A percentile compares a stretch with the other conserved stretches of the same genome.
Evolutionary conservation across 495 filamentous ascomycete species (phyloP).

Genomic region (Penicillium parvum): DNA sequence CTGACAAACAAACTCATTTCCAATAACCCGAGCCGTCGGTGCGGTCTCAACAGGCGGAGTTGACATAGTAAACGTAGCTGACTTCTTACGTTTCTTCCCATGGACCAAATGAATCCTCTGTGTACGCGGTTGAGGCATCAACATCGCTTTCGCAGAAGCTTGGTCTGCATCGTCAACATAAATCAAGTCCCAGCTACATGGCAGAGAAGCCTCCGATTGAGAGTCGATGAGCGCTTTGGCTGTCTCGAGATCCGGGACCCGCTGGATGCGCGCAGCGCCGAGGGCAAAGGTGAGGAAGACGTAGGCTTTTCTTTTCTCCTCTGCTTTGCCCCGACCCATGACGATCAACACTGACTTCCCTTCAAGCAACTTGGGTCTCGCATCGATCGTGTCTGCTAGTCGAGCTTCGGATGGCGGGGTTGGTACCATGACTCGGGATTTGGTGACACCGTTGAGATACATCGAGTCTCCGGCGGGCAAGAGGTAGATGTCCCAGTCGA

Average conservation of each 20-base stretch:
- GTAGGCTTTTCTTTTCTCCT: constrained; percentile 58
- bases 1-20: constrained; percentile 87
- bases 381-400: constrained; percentile 51
- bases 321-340: constrained; percentile 60
- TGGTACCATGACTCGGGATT: constrained; percentile 61
- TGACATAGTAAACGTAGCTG: constrained; percentile 42
- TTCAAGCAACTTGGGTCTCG: constrained; percentile 57
- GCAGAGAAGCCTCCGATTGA: constrained; percentile 32
- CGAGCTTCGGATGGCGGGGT: constrained; percentile 55
- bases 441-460: constrained; percentile 71
- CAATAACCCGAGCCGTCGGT: constrained; percentile 54
- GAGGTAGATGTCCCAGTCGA: constrained; percentile 79
- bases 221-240: constrained; percentile 51
- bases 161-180: constrained; percentile 66
- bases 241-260: constrained; percentile 60
- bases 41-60: constrained; percentile 11
- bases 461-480: constrained; percentile 78
- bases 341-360: constrained; percentile 71
- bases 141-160: constrained; percentile 42
- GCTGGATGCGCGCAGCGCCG: constrained; percentile 62
- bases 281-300: constrained; percentile 74
- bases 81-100: constrained; percentile 48
- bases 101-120: constrained; percentile 11
- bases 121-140: constrained; percentile 15
- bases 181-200: constrained; percentile 66